Base-by-base conservation (phyloP, 2,329 filamentous ascomycete species). In the Colletotrichum tanaceti region DNA sequence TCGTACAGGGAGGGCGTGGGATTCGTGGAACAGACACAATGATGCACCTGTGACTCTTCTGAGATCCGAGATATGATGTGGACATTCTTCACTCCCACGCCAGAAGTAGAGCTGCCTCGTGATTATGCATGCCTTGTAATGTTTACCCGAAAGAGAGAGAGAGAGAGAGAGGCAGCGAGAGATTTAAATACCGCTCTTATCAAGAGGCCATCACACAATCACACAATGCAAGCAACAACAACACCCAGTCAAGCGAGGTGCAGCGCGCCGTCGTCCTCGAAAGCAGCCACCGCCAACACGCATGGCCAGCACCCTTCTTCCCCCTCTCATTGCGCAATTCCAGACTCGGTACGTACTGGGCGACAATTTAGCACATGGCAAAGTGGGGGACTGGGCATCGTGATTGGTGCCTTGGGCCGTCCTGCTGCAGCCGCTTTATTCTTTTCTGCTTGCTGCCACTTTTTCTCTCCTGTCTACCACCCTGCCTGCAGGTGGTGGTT, bases 301-400 rank as follows among this genome's bases (percentile, higher is more conserved):
- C 32, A 35, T 35, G 32, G 7, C 32, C 32, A 35, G 32, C 32
- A 28, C 62, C 50, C 49, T 60, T 41, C 52, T 35, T 35, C 53
- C 60, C 63, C 62, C 62, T 59, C 65, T 60, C 62, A 69, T 69
- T 66, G 66, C 62, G 63, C 66, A 66, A 69, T 69, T 49, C 63
- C 55, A 65, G 53, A 52, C 35, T 18, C 35, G 50, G 66, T 58
- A 69, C 66, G 66, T 66, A 61, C 20, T 22, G 3, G 3, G 11
- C 38, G 38, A 61, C 62, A 61, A 46, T 54, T 54, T 66, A 9
- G 55, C 62, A 69, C 66, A 69, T 61, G 57, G 66, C 35, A 14
- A 57, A 52, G 65, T 68, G 62, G 62, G 57, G 66, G 62, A 18
- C 44, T 46, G 50, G 55, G 44, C 50, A 47, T 11, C 44, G 58